phyloP scores from a whole-genome alignment of 352 stramenopile species.

The Thraustochytrium striatum region DNA sequence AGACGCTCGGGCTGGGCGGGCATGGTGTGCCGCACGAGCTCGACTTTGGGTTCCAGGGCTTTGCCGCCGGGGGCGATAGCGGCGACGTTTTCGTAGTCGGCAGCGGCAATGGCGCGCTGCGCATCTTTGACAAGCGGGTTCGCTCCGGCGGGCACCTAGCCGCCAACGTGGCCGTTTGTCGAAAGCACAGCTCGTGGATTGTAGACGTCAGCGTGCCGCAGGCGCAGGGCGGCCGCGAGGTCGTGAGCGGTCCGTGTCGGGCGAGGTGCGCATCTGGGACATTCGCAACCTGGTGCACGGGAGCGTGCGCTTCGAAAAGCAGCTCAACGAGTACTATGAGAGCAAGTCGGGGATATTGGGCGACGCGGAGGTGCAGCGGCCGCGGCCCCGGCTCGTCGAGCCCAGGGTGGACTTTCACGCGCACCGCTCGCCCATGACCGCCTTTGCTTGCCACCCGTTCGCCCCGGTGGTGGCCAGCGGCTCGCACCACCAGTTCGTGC shows the following conservation, averaged over 20 bases:
- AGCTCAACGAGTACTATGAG: slow-evolving; percentile 23
- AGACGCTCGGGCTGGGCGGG: slow-evolving; percentile 19
- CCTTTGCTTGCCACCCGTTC: slow-evolving; percentile 87
- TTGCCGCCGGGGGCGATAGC: slow-evolving; percentile 11
- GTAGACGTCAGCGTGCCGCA: slow-evolving; percentile 64
- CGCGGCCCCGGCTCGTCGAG: not conserved
- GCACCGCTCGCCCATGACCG: slow-evolving; percentile 88
- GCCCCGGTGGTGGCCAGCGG: slow-evolving; percentile 91
- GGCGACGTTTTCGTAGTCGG: slow-evolving; percentile 36
- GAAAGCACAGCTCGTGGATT: slow-evolving; percentile 91
- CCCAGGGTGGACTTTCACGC: slow-evolving; percentile 77
- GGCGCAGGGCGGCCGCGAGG: slow-evolving; percentile 70
- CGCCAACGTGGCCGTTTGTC: slow-evolving; percentile 59
- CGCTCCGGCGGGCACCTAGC: slow-evolving; percentile 52
- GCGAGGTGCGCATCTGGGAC: slow-evolving; percentile 96
- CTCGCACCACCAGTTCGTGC: slow-evolving; percentile 98
- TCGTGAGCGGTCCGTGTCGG: slow-evolving; percentile 89
- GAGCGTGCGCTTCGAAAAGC: slow-evolving; percentile 62
- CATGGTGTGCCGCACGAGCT: slow-evolving; percentile 14
- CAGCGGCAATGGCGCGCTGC: slow-evolving; percentile 85
- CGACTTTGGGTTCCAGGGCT: slow-evolving; percentile 39
- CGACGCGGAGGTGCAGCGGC: not conserved
- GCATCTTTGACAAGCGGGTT: slow-evolving; percentile 87
- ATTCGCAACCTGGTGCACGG: slow-evolving; percentile 63
- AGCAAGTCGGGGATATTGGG: not conserved